Evolutionary conservation across 495 filamentous ascomycete genomes (phyloP).

Genomic region (Cryomyces antarcticus): DNA sequence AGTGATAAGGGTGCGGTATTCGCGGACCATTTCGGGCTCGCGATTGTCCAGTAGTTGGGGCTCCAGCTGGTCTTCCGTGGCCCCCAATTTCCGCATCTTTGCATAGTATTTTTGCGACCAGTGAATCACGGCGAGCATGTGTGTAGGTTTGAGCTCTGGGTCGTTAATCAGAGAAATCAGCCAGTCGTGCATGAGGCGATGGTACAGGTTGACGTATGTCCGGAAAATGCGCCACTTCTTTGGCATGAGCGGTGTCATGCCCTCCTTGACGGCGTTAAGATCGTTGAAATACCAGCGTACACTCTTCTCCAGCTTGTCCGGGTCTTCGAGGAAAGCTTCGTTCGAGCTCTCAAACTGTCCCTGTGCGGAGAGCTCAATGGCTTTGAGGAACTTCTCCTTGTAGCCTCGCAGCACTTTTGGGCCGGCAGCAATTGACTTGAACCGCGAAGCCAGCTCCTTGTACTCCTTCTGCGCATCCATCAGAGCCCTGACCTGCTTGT

Average conservation of each 20-base stretch:
- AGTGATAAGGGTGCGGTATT: constrained; percentile 88
- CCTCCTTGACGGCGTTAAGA: constrained; percentile 71
- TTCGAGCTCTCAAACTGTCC: constrained; percentile 50
- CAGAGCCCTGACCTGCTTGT: constrained; percentile 71
- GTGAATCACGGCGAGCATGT: constrained; percentile 76
- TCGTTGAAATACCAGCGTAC: constrained; percentile 96
- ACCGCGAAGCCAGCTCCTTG: constrained; percentile 75
- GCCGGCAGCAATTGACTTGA: constrained; percentile 84
- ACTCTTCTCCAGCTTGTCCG: constrained; percentile 63
- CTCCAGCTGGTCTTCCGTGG: constrained; percentile 39
- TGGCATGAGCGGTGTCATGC: constrained; percentile 75
- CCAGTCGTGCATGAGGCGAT: constrained; percentile 85
- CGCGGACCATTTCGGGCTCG: constrained; percentile 70
- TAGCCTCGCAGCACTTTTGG: constrained; percentile 86
- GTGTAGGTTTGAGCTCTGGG: constrained; percentile 49
- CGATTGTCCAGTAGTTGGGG: constrained; percentile 77
- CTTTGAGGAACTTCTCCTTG: constrained; percentile 79
- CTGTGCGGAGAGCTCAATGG: constrained; percentile 52
- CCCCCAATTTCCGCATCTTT: constrained; percentile 78
- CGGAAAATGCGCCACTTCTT: constrained; percentile 95
- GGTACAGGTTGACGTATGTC: constrained; percentile 77
- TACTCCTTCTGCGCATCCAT: constrained; percentile 91
- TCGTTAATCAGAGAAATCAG: constrained; percentile 65
- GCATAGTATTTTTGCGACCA: constrained; percentile 92
- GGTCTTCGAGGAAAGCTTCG: constrained; percentile 59